Conservation (phyloP, 192 early-diverging fungal genomes). For the Phlyctochytrium planicorne region DNA sequence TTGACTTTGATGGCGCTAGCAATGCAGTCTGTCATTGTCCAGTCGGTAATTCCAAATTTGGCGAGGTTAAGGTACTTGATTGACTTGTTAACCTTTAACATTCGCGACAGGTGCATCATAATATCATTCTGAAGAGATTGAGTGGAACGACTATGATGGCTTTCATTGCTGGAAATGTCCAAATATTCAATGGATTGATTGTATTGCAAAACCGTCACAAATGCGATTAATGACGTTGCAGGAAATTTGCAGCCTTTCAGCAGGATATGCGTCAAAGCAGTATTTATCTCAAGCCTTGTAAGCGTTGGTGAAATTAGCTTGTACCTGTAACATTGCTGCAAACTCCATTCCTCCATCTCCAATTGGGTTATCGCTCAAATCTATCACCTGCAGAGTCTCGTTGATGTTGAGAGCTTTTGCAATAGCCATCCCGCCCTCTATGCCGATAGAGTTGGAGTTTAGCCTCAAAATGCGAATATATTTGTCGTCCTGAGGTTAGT, state of each 20-base stretch:
- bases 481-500: constrained; percentile 38
- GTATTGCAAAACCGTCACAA: constrained; percentile 42
- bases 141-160: constrained; percentile 21
- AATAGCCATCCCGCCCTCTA: constrained; percentile 28
- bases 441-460: constrained; percentile 38
- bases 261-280: constrained; percentile 23
- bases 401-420: constrained; percentile 40
- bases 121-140: constrained; percentile 40
- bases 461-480: constrained; percentile 35
- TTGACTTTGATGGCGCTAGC: constrained; percentile 33
- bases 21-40: constrained; percentile 29
- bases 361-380: constrained; percentile 37
- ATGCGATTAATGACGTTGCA: constrained; percentile 39
- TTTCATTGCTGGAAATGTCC: constrained; percentile 41
- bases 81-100: constrained; percentile 35
- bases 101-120: constrained; percentile 36
- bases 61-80: constrained; percentile 23
- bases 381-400: constrained; percentile 27
- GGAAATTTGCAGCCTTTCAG: constrained; percentile 22
- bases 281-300: constrained; percentile 31
- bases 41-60: constrained; percentile 48
- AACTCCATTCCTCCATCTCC: constrained; percentile 49
- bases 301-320: not conserved
- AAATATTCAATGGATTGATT: constrained; percentile 34
- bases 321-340: constrained; percentile 44